These are phyloP conservation scores for Colletotrichum somersetense DNA, from an alignment of 2,329 filamentous ascomycete species.

Conservation along the genomic window DNA sequence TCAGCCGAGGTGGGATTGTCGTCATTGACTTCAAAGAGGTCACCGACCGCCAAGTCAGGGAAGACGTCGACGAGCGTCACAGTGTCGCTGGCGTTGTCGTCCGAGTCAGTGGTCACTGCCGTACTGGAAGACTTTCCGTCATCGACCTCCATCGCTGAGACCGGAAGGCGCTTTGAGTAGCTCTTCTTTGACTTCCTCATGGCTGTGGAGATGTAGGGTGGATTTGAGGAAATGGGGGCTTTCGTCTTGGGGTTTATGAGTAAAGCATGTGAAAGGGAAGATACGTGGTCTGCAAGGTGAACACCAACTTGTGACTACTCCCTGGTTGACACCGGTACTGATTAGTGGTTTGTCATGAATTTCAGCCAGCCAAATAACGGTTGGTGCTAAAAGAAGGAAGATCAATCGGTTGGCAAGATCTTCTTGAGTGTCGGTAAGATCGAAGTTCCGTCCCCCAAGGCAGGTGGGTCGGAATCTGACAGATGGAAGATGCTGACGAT, in stretches of 20 bases:
- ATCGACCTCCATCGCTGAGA: neutral
- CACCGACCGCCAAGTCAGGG: neutral
- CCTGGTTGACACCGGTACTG: neutral
- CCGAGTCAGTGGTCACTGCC: constrained; percentile 13
- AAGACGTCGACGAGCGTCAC: constrained; percentile 34
- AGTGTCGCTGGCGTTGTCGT: constrained; percentile 23
- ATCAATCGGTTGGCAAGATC: neutral
- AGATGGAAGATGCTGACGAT: neutral
- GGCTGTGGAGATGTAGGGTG: neutral
- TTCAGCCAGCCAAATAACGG: neutral
- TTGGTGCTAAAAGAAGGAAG: neutral
- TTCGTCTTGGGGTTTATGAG: neutral
- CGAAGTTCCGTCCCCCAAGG: neutral
- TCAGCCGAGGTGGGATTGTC: constrained; percentile 17
- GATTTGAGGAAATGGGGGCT: neutral
- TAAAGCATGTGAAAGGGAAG: neutral
- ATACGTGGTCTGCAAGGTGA: no score
- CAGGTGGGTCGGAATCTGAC: neutral
- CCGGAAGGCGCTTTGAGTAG: neutral
- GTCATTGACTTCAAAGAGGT: constrained; percentile 8
- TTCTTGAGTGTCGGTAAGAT: neutral
- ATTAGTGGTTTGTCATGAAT: no score
- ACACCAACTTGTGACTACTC: neutral
- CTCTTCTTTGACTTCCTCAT: constrained; percentile 25
- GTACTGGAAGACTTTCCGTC: constrained; percentile 23